Conservation (phyloP, 2,329 filamentous ascomycete species). For the Coniochaeta prunicola region DNA sequence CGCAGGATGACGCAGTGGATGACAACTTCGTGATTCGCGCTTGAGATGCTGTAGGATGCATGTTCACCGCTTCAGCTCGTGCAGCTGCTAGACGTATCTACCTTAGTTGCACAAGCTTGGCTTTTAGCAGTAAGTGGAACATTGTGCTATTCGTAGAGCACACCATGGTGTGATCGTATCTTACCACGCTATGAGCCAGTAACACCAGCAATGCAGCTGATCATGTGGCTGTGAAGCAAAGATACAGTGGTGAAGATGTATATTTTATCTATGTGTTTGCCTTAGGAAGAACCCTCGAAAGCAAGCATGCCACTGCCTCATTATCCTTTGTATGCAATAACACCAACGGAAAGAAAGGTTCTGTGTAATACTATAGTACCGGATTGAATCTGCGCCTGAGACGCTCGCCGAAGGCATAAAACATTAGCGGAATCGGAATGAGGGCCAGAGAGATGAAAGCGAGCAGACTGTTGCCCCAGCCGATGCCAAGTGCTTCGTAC, state of each 20-base stretch:
- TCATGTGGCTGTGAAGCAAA: too few relatives aligned
- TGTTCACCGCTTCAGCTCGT: too few relatives aligned
- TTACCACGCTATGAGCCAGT: neutral
- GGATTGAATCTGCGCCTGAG: slow-evolving; percentile 19
- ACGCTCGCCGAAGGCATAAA: slow-evolving; percentile 28
- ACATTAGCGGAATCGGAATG: slow-evolving; percentile 28
- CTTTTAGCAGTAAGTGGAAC: neutral
- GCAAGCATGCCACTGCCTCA: neutral
- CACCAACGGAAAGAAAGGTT: neutral
- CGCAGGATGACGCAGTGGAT: too few relatives aligned
- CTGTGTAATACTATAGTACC: neutral
- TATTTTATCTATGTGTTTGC: neutral
- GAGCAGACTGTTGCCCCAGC: slow-evolving; percentile 35
- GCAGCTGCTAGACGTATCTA: too few relatives aligned
- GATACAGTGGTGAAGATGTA: neutral
- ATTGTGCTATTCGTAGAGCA: neutral
- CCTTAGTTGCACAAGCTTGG: neutral
- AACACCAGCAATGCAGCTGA: too few relatives aligned
- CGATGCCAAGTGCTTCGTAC: slow-evolving; percentile 29
- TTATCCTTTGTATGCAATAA: neutral
- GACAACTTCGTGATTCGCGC: too few relatives aligned
- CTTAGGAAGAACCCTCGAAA: neutral
- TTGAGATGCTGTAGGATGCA: too few relatives aligned
- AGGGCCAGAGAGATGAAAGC: slow-evolving; percentile 29
- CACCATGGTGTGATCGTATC: neutral